phyloP scores from a whole-genome alignment of 2,329 filamentous ascomycete species.

The Onygena corvina region DNA sequence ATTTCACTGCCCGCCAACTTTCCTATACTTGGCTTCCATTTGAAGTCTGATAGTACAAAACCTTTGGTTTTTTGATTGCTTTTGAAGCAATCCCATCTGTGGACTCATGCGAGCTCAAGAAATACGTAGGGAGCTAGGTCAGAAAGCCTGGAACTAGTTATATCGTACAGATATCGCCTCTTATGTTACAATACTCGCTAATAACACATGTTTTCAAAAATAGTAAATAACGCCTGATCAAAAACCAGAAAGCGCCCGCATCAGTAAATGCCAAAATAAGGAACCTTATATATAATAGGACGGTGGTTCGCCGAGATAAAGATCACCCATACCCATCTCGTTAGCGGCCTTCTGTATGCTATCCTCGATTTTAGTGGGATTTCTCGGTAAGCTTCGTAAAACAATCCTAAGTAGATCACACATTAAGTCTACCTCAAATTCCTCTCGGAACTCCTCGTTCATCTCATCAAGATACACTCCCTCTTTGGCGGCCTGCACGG shows the following conservation, averaged over 20 bases:
- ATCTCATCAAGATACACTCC: conserved; percentile 27
- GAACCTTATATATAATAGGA: not conserved
- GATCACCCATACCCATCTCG: conserved; percentile 28
- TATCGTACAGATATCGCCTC: conserved; percentile 1
- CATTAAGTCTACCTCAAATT: conserved; percentile 35
- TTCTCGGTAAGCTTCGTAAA: conserved; percentile 25
- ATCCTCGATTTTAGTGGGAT: conserved; percentile 22
- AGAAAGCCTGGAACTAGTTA: no score
- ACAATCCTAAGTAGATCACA: conserved; percentile 31
- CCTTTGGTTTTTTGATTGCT: no score
- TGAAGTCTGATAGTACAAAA: no score
- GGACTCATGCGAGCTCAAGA: no score
- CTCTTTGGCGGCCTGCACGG: conserved; percentile 22
- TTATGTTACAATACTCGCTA: conserved; percentile 1
- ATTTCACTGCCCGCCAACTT: no score
- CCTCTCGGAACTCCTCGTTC: conserved; percentile 27
- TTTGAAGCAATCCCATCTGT: no score
- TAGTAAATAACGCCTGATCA: not conserved
- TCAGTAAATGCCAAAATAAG: not conserved
- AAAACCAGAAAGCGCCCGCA: not conserved
- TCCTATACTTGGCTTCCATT: no score
- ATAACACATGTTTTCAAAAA: not conserved
- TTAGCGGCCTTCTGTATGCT: conserved; percentile 25
- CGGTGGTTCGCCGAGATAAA: conserved; percentile 23
- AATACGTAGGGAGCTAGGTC: no score